Base-by-base conservation (phyloP, 768 basidiomycete genomes). In the Baorangia bicolor region DNA sequence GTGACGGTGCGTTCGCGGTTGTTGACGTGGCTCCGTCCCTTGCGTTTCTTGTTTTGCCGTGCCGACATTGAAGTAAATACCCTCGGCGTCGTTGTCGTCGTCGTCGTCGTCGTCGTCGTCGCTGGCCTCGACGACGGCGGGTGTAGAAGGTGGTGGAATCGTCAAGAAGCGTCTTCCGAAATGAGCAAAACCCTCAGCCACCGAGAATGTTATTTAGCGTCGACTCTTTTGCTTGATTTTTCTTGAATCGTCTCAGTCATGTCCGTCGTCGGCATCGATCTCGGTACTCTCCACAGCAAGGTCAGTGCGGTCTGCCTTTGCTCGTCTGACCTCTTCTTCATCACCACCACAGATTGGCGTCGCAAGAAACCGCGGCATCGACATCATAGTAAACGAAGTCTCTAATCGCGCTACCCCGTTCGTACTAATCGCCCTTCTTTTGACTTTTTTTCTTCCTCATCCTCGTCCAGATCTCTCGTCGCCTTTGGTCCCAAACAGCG, bases 371-470 rank as follows among this genome's bases (percentile, higher is more conserved):
- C 83, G 92, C 69, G 96, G 96, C 64, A 96, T 99, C 78, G 96
- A 99, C 81, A 94, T 99, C 74, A 96, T 99, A 78, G 80, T 86
- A 57, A 99, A 99, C 74, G 96, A 99, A 73, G 94, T 95, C 57
- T 98, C 95, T 16, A 98, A 98, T 80, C 90, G 97, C 52, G 84
- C 88, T 16, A 98, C 95, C 25, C 96, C 96, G 94, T 98, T 59
- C 68, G 93, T 83, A 9, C 20, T n/a, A n/a, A 10, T 23, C n/a
- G 7, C 23, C 12, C 13, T 4, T 12, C 38, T 0, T 4, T 27
- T n/a, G n/a, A n/a, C 2, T 16, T 2, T 0, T 37, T 7, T 14
- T 6, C 50, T 18, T 53, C 27, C 46, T 64, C n/a, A 64, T 53
- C 13, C 9, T 2, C 34, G 2, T 49, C 18, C 65, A 98, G 95